phyloP scores from a whole-genome alignment of 805 yeast species.

The Wickerhamomyces rabaulensis region DNA sequence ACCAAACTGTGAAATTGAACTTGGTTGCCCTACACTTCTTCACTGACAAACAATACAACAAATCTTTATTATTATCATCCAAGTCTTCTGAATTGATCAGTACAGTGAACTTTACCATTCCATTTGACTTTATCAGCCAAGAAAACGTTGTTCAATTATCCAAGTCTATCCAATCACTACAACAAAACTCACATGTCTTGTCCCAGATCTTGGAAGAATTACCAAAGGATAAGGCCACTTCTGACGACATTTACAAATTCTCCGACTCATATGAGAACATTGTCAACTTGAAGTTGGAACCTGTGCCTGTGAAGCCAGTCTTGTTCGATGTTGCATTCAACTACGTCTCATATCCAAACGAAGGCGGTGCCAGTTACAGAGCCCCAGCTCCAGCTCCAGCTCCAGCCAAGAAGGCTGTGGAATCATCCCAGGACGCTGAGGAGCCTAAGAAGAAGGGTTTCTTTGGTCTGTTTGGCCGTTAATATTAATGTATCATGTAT shows the following conservation, averaged over 20 bases:
- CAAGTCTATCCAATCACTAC: constrained; percentile 11
- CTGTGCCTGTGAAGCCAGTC: constrained; percentile 80
- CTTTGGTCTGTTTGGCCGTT: constrained; percentile 68
- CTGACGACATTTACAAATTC: constrained; percentile 15
- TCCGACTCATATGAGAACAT: constrained; percentile 22
- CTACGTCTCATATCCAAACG: constrained; percentile 48
- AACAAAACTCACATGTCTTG: constrained; percentile 37
- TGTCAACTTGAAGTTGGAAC: constrained; percentile 32
- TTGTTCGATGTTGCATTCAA: constrained; percentile 88
- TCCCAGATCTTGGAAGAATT: constrained; percentile 39
- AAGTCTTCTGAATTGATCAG: constrained; percentile 25
- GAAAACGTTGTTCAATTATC: constrained; percentile 25
- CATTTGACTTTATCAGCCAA: constrained; percentile 30
- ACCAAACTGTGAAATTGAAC: constrained; percentile 36
- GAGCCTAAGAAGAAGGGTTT: constrained; percentile 55
- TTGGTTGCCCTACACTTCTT: constrained; percentile 43
- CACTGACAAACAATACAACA: constrained; percentile 33
- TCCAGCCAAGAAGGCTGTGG: constrained; percentile 6
- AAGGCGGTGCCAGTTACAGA: neutral
- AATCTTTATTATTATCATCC: constrained; percentile 42
- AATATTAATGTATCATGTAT: constrained; percentile 20
- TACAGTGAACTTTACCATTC: constrained; percentile 8
- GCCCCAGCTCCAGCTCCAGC: constrained; percentile 8
- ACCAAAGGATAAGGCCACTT: constrained; percentile 21
- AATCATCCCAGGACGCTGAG: constrained; percentile 20